Base-by-base conservation (phyloP, 371 early-diverging fungal genomes). In the Zancudomyces culisetae region DNA sequence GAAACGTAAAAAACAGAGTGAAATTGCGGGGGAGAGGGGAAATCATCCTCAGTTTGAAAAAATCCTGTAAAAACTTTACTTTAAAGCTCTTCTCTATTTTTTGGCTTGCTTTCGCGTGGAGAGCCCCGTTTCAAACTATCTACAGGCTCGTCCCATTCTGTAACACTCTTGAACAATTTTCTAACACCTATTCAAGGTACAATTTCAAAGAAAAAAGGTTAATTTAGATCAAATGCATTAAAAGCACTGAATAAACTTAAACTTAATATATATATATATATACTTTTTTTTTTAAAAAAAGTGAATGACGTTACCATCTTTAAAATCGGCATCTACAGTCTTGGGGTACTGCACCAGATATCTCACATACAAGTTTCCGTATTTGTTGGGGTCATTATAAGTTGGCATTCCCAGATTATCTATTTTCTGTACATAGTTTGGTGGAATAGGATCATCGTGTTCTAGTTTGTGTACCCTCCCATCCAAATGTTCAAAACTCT, bases 311-410 rank as follows among this genome's bases (percentile, higher is more conserved):
- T 48, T 48, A 48, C 48, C 8, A 4, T 29, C 43, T 19, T 45
- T 55, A 2, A 51, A 42, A 3, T 22, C 23, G 13, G 27, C 22
- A 20, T 42, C 67, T 10, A 79, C 53, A 20, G 71, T 55, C 3
- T 62, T 65, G n/a, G 98, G 98, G 74, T 92, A 95, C 19, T 71
- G 65, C 30, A 97, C 76, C 45, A 76, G 77, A 66, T 92, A 95
- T 57, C 82, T 83, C 35, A 95, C 78, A 65, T 77, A 90, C 29
- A 97, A 66, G 62, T 87, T 81, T 24, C 98, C 98, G 26, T 27
- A 43, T 52, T 76, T 72, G 41, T 80, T 69, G 45, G 66, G 64
- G 1, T 79, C 74, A 13, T 75, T 58, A 26, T 78, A 73, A 54
- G 72, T 70, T 2, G 87, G 85, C 85, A 86, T 86, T 39, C 97